phyloP scores from a whole-genome alignment of 2,329 filamentous ascomycete genomes.

The Pseudomassariella vexata region DNA sequence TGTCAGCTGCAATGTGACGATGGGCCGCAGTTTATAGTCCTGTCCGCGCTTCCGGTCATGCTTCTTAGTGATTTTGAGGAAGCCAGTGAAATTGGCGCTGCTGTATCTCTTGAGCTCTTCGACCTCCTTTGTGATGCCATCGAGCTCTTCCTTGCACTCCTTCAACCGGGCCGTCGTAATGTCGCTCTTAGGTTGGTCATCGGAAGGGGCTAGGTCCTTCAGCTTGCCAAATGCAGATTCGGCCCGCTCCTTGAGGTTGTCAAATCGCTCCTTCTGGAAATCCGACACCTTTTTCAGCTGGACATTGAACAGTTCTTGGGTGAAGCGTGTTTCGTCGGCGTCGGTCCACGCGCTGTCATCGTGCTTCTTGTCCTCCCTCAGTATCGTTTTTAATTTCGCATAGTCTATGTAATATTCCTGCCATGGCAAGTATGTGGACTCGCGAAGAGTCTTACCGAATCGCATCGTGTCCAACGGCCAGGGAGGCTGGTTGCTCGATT shows the following conservation, averaged over 20 bases:
- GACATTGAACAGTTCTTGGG: slow-evolving; percentile 88
- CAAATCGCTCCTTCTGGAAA: slow-evolving; percentile 79
- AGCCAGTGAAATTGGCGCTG: slow-evolving; percentile 94
- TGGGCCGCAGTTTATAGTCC: slow-evolving; percentile 80
- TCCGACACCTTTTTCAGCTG: slow-evolving; percentile 91
- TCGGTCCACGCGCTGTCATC: slow-evolving; percentile 77
- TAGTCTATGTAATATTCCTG: slow-evolving; percentile 95
- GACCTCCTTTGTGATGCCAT: slow-evolving; percentile 82
- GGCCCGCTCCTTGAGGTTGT: slow-evolving; percentile 45
- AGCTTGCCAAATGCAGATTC: slow-evolving; percentile 62
- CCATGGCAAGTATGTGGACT: slow-evolving; percentile 80
- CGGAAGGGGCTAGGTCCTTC: slow-evolving; percentile 70
- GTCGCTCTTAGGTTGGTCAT: slow-evolving; percentile 47
- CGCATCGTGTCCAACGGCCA: slow-evolving; percentile 75
- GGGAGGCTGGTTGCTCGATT: no score
- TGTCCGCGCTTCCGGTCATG: slow-evolving; percentile 89
- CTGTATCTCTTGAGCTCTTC: slow-evolving; percentile 93
- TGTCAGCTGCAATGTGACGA: slow-evolving; percentile 86
- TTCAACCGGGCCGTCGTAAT: slow-evolving; percentile 51
- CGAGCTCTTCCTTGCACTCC: slow-evolving; percentile 73
- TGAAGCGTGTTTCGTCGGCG: slow-evolving; percentile 87
- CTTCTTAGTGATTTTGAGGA: slow-evolving; percentile 98
- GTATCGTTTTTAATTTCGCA: slow-evolving; percentile 79
- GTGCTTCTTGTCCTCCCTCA: slow-evolving; percentile 68
- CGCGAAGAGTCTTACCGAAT: slow-evolving; percentile 83